Evolutionary conservation across 257 asterid species (phyloP), one percentile per base, ranked within the genome.

Genomic region (Solanum virginianum): DNA sequence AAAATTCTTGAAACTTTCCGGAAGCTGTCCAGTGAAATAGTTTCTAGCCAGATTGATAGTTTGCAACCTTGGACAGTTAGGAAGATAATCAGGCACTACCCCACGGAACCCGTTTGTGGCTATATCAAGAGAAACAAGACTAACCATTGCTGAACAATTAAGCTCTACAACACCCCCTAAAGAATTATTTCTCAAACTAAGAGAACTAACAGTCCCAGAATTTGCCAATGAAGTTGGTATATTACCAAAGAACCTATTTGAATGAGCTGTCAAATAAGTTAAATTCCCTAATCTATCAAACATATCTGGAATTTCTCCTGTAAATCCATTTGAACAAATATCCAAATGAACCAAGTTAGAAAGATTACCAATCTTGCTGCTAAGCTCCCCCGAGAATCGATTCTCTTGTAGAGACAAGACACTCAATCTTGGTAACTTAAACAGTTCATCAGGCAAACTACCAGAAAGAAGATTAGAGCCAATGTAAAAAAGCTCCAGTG

Each of bases 111-210:
- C 84, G 81, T 95, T 95, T 14, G 93, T 88, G 29, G 92, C 98
- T 86, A 95, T 81, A 87, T 94, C 92, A 80, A 95, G 97, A 4
- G 96, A 92, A 82, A 79, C 92, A 29, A 95, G 98, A 88, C 86
- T 93, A 80, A 87, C 85, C 98, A 95, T 92, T 4, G 95, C 92
- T 12, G 94, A 83, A 81, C 98, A 95, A 66, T 95, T 95, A 81
- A 95, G 90, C 62, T 88, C 88, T 80, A 95, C 90, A 49, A 80
- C 65, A 55, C 90, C 96, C 15, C 82, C 85, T 83, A 95, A 85
- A 8, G 98, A 92, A 85, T 94, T 94, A 88, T 94, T 95, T 86
- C 98, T 90, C 88, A 95, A 89, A 85, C 87, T 90, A 84, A 95
- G 91, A 1, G 88, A 85, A 60, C 41, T 47, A 70, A 95, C 85